Percentiles rank a stretch among this genome's conserved stretches.
Conservation (phyloP, 116 monocot species). For the Trichopus zeylanicus region DNA sequence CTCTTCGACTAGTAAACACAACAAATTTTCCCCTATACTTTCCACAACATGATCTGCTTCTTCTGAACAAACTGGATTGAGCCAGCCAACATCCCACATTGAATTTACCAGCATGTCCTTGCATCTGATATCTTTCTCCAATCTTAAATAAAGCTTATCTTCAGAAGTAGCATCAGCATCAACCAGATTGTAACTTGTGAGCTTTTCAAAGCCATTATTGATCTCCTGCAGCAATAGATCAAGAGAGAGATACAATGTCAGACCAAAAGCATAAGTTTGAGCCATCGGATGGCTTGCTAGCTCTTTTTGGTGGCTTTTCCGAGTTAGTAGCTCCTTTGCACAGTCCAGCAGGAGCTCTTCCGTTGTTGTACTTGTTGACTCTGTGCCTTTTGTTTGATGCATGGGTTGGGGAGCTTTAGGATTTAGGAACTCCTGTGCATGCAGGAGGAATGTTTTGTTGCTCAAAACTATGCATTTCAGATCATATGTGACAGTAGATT, state of each 20-base stretch:
- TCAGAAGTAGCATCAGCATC: constrained; percentile 4
- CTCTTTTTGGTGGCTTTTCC: constrained; percentile 20
- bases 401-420: neutral
- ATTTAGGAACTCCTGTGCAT: constrained; percentile 17
- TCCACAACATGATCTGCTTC: constrained; percentile 29
- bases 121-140: constrained; percentile 61
- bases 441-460: constrained; percentile 20
- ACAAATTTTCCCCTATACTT: constrained; percentile 28
- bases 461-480: constrained; percentile 26
- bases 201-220: constrained; percentile 20
- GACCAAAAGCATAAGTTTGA: neutral
- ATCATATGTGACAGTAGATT: neutral
- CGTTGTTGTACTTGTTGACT: constrained; percentile 2
- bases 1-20: constrained; percentile 34
- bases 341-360: constrained; percentile 32
- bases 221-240: constrained; percentile 29
- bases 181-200: constrained; percentile 10
- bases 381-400: neutral
- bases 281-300: constrained; percentile 9
- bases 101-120: constrained; percentile 19
- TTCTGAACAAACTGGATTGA: constrained; percentile 26
- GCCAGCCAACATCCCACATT: constrained; percentile 57
- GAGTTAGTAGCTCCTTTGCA: constrained; percentile 30
- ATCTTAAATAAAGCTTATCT: constrained; percentile 24
- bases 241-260: constrained; percentile 5